Conservation (phyloP, 2,329 filamentous ascomycete genomes). For the Sclerotinia subarctica region DNA sequence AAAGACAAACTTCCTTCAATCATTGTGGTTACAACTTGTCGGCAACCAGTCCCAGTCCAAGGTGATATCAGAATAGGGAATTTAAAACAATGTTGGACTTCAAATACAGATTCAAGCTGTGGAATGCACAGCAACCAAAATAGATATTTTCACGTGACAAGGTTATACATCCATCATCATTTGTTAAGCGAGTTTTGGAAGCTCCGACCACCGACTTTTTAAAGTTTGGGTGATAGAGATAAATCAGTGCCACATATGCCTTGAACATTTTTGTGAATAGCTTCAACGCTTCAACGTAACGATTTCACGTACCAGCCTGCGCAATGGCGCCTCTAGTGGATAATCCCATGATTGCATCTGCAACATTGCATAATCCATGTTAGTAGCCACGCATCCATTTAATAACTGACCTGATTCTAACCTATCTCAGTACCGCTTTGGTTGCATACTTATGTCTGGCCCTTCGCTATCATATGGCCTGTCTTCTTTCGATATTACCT, state of each 20-base stretch:
- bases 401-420: conserved; percentile 22
- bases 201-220: background rate
- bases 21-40: background rate
- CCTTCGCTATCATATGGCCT: conserved; percentile 89
- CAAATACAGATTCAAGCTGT: background rate
- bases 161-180: background rate
- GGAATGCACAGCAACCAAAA: background rate
- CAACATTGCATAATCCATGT: conserved; percentile 80
- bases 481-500: conserved; percentile 87
- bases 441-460: conserved; percentile 88
- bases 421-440: conserved; percentile 57
- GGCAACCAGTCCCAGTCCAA: background rate
- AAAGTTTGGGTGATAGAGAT: conserved; percentile 12
- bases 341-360: conserved; percentile 82
- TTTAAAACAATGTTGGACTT: background rate
- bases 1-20: background rate
- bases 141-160: background rate
- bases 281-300: conserved; percentile 18
- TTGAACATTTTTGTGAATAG: conserved; percentile 16
- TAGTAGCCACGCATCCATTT: conserved; percentile 18
- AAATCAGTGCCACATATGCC: conserved; percentile 21
- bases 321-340: conserved; percentile 80
- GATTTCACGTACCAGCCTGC: conserved; percentile 11
- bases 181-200: conserved; percentile 1
- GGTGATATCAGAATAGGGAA: background rate